Percentiles rank a stretch among this genome's conserved stretches.
Evolutionary conservation across 352 stramenopile genomes (phyloP).

Genomic region (Pythium aristosporum): DNA sequence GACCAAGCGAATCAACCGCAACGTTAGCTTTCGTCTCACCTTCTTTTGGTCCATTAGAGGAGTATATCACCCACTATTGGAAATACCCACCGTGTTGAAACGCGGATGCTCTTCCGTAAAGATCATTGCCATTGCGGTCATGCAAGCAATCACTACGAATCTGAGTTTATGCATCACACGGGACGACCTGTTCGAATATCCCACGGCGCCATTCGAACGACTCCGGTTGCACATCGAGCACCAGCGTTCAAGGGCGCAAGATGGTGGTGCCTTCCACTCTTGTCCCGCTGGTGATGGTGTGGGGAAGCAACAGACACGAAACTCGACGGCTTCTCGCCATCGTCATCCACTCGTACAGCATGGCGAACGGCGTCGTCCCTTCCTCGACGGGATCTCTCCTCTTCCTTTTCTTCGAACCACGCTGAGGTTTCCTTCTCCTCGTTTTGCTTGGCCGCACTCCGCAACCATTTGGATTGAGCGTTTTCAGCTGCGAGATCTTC

Average conservation of each 20-base stretch:
- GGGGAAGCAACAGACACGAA: background rate
- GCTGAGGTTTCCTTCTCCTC: slow-evolving; percentile 24
- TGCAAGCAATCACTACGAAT: background rate
- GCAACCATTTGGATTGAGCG: slow-evolving; percentile 26
- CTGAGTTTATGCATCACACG: slow-evolving; percentile 18
- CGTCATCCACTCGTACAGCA: slow-evolving; percentile 12
- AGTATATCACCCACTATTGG: background rate
- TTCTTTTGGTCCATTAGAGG: background rate
- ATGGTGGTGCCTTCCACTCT: slow-evolving; percentile 25
- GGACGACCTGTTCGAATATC: slow-evolving; percentile 42
- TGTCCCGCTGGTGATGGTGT: slow-evolving; percentile 13
- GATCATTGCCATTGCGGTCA: background rate
- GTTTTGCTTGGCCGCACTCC: slow-evolving; percentile 22
- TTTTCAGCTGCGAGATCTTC: slow-evolving; percentile 42
- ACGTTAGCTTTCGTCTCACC: background rate
- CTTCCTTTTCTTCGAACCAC: slow-evolving; percentile 28
- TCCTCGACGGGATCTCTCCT: background rate
- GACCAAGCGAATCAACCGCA: slow-evolving; percentile 9
- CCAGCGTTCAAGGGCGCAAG: slow-evolving; percentile 16
- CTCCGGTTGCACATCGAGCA: background rate
- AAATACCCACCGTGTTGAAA: background rate
- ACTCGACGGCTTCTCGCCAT: slow-evolving; percentile 11
- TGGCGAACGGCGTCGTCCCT: background rate
- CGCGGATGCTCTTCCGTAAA: background rate
- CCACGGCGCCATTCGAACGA: slow-evolving; percentile 33